phyloP scores from a whole-genome alignment of 2,329 filamentous ascomycete genomes.

The Cytospora schulzeri region DNA sequence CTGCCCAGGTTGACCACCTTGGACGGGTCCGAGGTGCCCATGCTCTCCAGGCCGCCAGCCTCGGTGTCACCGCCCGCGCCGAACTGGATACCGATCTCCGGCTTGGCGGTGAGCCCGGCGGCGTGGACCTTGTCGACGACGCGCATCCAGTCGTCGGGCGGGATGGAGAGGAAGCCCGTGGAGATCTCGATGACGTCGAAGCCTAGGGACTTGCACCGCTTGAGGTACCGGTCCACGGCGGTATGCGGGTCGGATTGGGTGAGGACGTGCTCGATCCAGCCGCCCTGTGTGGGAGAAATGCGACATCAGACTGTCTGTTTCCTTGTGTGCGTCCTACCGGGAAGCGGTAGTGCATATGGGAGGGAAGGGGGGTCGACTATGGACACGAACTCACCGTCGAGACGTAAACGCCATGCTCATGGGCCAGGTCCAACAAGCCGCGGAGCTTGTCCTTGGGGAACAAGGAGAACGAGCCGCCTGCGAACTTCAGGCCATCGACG shows the following conservation, averaged over 20 bases:
- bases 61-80: slow-evolving; percentile 57
- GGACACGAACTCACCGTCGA: slow-evolving; percentile 45
- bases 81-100: slow-evolving; percentile 59
- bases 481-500: slow-evolving; percentile 58
- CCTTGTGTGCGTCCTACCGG: neutral
- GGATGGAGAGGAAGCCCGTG: slow-evolving; percentile 55
- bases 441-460: slow-evolving; percentile 48
- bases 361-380: no score
- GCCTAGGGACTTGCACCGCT: slow-evolving; percentile 53
- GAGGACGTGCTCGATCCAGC: slow-evolving; percentile 57
- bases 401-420: slow-evolving; percentile 52
- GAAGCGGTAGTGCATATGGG: no score
- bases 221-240: slow-evolving; percentile 54
- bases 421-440: slow-evolving; percentile 52
- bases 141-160: slow-evolving; percentile 55
- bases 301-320: neutral
- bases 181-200: slow-evolving; percentile 59
- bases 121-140: slow-evolving; percentile 49
- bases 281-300: slow-evolving; percentile 40
- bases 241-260: slow-evolving; percentile 46
- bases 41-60: slow-evolving; percentile 46
- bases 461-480: slow-evolving; percentile 54
- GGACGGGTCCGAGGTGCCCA: slow-evolving; percentile 51
- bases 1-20: slow-evolving; percentile 52
- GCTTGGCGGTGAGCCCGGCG: slow-evolving; percentile 53